Evolutionary conservation across 305 asterid genomes (phyloP), one percentile per base, ranked within the genome.

Genomic region (Stenogyne calaminthoides): DNA sequence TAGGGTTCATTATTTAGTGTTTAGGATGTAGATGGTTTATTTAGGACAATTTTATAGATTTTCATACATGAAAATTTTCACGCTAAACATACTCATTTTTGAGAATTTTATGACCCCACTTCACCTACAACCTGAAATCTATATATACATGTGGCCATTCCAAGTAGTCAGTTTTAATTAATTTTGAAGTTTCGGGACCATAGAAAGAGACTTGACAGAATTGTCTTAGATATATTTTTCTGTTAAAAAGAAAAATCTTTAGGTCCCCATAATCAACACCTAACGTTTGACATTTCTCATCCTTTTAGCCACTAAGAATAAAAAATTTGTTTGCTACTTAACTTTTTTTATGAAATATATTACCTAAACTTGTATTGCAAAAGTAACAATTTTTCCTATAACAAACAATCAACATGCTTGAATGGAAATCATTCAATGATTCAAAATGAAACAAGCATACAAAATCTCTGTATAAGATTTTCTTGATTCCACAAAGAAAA

Each of bases 181-280:
- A 34, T 51, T 64, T 36, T 74, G 46, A 65, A 46, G 0, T 32
- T 32, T 52, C 1, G 39, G 67, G 77, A 67, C 36, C 54, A 63
- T 34, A 46, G 34, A 63, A 70, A 57, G 20, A 37, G 67, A 74
- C 76, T 78, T 25, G 51, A 36, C 7, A 55, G 34, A 6, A 32
- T 7, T 9, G 20, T 59, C 27, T 12, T 32, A 18, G 25, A 10
- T 8, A 67, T 25, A n/a, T 42, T 39, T 52, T 69, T 3, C 64
- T 25, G 49, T 2, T 47, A 22, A 32, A 5, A n/a, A n/a, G 56
- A 64, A 54, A 14, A 20, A 19, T 27, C 49, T 14, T 29, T 64
- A 46, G 54, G 52, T 46, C 19, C 39, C 60, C 54, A 22, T 15
- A 55, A 58, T 77, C 77, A 77, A 66, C 77, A 77, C 81, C 80